Conservation (phyloP, 148 eudicot species). For the Rheum nobile region DNA sequence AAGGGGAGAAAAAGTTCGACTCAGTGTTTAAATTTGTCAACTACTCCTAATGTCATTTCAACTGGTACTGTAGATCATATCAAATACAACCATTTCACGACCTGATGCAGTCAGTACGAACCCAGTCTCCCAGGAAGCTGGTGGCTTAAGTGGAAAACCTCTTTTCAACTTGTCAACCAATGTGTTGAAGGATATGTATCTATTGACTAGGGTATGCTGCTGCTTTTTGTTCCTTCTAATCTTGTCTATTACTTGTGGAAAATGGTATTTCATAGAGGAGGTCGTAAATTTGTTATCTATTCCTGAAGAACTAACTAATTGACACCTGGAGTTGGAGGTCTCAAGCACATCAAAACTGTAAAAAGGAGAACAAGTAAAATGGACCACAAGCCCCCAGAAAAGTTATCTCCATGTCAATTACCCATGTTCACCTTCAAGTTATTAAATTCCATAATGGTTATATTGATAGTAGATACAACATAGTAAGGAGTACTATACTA, state of each 20-base stretch:
- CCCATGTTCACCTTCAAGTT: background rate
- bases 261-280: background rate
- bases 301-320: background rate
- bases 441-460: background rate
- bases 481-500: background rate
- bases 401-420: background rate
- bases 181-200: slow-evolving; percentile 81
- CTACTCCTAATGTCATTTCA: background rate
- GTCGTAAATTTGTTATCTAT: background rate
- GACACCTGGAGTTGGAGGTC: background rate
- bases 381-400: too few species aligned
- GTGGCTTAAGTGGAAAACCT: slow-evolving; percentile 99
- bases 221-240: background rate
- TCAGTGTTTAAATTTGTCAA: background rate
- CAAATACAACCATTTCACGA: slow-evolving; percentile 95
- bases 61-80: slow-evolving; percentile 55
- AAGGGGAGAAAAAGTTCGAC: background rate
- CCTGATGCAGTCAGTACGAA: slow-evolving; percentile 49
- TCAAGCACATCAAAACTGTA: background rate
- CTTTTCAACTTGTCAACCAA: slow-evolving; percentile 64
- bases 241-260: background rate
- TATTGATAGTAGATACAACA: background rate
- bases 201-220: slow-evolving; percentile 63
- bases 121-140: slow-evolving; percentile 62
- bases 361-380: background rate